Base-by-base conservation (phyloP, 345 rosid genomes). In the Durio zibethinus region DNA sequence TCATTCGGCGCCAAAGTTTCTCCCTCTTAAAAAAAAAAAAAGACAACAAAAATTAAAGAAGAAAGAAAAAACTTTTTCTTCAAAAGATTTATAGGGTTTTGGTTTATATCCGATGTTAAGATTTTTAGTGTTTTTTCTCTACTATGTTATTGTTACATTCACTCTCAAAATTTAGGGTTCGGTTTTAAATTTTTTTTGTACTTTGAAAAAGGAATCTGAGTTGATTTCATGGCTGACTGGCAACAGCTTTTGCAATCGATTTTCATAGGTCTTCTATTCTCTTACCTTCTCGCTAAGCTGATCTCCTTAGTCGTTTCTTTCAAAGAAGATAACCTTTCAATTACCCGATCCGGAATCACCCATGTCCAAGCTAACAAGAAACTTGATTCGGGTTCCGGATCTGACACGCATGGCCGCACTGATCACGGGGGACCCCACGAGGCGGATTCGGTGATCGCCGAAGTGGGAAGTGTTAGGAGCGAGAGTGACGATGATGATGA, bases 281-380 rank as follows among this genome's bases (percentile, higher is more conserved):
- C 99, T 40, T 95, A 89, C 84, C 96, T 95, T 43, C 78, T 95
- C 23, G 98, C 99, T n/a, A 95, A 92, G 81, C 87, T 95, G 76
- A 95, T 95, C 79, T 92, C 99, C 61, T 47, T 95, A 75, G 90
- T 93, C 76, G 85, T 92, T 75, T 83, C 98, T 53, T 93, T 95
- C 85, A 90, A 85, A 82, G 90, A 92, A 23, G 99, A 92, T 64
- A 92, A 89, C 66, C 90, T 95, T 80, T 73, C 87, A 42, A 72
- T 90, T 73, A 82, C 90, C 48, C 96, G 97, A 50, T 38, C 73
- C 57, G 69, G 75, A 18, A 12, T 52, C 38, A 72, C 63, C 72
- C 59, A 74, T 47, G 65, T 74, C 29, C 33, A 64, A 38, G 43
- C 15, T 53, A 31, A 31, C 45, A 3, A 78, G 78, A 80, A 80